Base-by-base conservation (phyloP, 2,329 filamentous ascomycete genomes). In the Phaeomoniella chlamydospora region DNA sequence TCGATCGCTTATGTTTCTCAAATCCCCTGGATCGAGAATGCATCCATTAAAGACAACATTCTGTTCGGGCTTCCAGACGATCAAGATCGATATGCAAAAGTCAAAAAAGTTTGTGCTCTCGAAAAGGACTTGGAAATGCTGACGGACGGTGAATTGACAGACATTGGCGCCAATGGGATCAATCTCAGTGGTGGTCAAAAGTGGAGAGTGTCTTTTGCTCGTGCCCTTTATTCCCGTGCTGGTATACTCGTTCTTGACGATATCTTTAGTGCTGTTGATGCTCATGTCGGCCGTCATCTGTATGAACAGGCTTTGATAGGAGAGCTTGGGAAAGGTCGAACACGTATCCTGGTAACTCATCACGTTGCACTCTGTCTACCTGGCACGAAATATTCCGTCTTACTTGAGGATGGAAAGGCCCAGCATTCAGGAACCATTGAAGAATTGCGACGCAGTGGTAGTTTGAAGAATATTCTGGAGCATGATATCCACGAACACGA, bases 11-110 rank as follows among this genome's bases (percentile, higher is more conserved):
- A 77, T 45, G 79, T 87, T 19, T 73, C 78, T 1, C 81, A 87
- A 50, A 84, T 80, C 5, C 82, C 83, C 0, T 90, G 82, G 83
- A 82, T 90, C 34, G 82, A 88, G 49, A 88, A 87, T 46, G 80
- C 78, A 1, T 80, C 74, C 4, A 76, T 92, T 41, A 74, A 70
- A 38, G 76, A 85, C 31, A 92, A 90, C 45, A 80, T 90, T 35
- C 54, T 84, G 0, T 90, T 88, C 42, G 81, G 81, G 0, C 60
- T 87, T 2, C 81, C 81, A 0, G 70, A 68, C 18, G 71, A 85
- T 37, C 61, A 75, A 39, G 61, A 67, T n/a, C 72, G 84, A 29
- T 90, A 88, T 50, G 59, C 65, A 1, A 72, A 76, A 45, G 82
- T 84, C 0, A 55, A 87, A 5, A 67, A 74, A 22, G 80, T 77